Evolutionary conservation across 495 filamentous ascomycete genomes (phyloP).

Genomic region (Barbatosphaeria neglecta): DNA sequence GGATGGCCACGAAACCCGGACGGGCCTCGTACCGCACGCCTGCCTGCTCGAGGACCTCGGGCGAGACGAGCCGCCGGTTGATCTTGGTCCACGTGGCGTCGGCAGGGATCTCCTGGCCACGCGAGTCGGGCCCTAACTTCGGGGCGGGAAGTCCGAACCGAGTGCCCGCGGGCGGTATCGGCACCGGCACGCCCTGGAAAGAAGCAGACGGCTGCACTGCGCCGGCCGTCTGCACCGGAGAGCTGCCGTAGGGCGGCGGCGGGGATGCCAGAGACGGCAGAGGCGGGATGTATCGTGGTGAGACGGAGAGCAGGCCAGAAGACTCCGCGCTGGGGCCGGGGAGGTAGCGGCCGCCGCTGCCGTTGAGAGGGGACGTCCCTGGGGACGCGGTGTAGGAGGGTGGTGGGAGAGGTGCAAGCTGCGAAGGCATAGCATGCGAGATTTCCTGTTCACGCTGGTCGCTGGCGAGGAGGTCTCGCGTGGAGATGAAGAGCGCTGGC

Average conservation of each 20-base stretch:
- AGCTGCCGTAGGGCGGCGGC: not conserved
- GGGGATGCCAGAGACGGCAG: constrained; percentile 4
- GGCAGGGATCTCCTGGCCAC: constrained; percentile 48
- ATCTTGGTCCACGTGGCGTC: constrained; percentile 66
- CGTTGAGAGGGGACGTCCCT: constrained; percentile 15
- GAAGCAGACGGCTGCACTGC: constrained; percentile 8
- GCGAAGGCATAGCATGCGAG: constrained; percentile 13
- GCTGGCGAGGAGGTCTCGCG: constrained; percentile 29
- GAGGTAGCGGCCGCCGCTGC: not conserved
- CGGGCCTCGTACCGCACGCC: constrained; percentile 59
- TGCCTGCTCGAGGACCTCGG: constrained; percentile 51
- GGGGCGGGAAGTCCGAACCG: not conserved
- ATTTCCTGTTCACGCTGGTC: constrained; percentile 18
- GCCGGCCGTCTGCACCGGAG: not conserved
- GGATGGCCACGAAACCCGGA: constrained; percentile 53
- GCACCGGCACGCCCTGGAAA: not conserved
- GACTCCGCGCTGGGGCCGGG: constrained; percentile 4
- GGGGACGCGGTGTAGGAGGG: constrained; percentile 15
- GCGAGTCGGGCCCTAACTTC: constrained; percentile 35
- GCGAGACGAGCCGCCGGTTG: constrained; percentile 50
- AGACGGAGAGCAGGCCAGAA: constrained; percentile 4
- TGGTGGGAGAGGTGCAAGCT: not conserved
- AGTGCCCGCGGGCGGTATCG: constrained; percentile 1
- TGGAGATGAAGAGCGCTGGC: constrained; percentile 34
- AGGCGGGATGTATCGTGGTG: constrained; percentile 21